Conservation (phyloP, 2,329 filamentous ascomycete genomes). For the Ascomycota sp. region DNA sequence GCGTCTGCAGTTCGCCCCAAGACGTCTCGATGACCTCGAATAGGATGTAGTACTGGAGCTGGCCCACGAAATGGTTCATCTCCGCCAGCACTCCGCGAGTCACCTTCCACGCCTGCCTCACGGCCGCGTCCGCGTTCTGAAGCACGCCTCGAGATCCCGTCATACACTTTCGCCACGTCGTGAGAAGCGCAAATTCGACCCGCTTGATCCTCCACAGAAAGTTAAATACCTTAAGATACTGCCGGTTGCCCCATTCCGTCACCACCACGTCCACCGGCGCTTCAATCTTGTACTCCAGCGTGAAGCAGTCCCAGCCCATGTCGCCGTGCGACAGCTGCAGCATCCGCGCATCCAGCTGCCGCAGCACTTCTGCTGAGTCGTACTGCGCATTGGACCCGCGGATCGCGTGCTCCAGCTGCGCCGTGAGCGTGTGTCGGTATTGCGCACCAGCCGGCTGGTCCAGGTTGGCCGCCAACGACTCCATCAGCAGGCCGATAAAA, state of each 20-base stretch:
- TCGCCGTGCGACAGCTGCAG: conserved; percentile 89
- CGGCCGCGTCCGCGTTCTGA: conserved; percentile 45
- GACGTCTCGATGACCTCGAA: conserved; percentile 96
- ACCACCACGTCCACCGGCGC: conserved; percentile 93
- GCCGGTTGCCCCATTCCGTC: conserved; percentile 82
- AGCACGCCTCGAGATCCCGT: conserved; percentile 86
- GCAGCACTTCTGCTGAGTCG: conserved; percentile 77
- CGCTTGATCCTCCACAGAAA: conserved; percentile 97
- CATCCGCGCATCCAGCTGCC: conserved; percentile 92
- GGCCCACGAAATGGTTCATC: conserved; percentile 96
- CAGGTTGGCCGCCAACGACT: conserved; percentile 78
- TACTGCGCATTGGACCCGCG: conserved; percentile 94
- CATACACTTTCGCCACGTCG: conserved; percentile 89
- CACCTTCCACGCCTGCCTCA: conserved; percentile 70
- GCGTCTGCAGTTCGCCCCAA: conserved; percentile 75
- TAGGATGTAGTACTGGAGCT: conserved; percentile 94
- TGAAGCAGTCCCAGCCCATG: conserved; percentile 98
- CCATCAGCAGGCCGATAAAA: conserved; percentile 93
- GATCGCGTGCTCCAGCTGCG: conserved; percentile 94
- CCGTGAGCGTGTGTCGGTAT: conserved; percentile 88
- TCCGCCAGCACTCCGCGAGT: conserved; percentile 79
- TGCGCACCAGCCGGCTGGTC: conserved; percentile 92
- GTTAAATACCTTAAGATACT: conserved; percentile 98
- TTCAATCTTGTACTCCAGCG: conserved; percentile 94
- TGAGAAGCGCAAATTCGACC: conserved; percentile 81